phyloP scores from a whole-genome alignment of 495 filamentous ascomycete species.

The Penicillium paradoxum region DNA sequence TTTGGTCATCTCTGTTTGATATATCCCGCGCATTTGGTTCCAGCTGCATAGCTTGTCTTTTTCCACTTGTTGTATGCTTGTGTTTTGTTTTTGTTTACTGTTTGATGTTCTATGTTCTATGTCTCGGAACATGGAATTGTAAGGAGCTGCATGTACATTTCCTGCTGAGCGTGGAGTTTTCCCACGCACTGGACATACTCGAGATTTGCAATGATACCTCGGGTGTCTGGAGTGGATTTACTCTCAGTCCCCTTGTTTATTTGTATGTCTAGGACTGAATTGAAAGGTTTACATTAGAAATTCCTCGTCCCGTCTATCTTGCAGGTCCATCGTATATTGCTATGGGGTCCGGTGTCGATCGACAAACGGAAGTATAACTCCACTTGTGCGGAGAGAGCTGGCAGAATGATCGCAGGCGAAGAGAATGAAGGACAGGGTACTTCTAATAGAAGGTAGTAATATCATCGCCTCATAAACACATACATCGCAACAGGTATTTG shows the following conservation, averaged over 20 bases:
- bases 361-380: background rate
- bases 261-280: background rate
- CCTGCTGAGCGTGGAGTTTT: constrained; percentile 4
- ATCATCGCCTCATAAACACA: too few species aligned
- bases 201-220: constrained; percentile 7
- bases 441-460: too few species aligned
- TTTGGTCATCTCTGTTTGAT: constrained; percentile 20
- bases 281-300: background rate
- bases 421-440: background rate
- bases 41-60: constrained; percentile 13
- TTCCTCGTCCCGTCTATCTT: background rate
- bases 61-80: background rate
- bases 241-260: background rate
- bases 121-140: constrained; percentile 1
- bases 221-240: background rate
- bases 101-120: background rate
- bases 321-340: background rate
- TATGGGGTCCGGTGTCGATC: background rate
- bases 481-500: background rate
- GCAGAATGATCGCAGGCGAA: background rate
- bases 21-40: constrained; percentile 26
- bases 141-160: constrained; percentile 9
- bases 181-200: constrained; percentile 7
- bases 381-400: background rate
- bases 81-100: background rate